Conservation (phyloP, 331 rosid genomes). For the Quercus tomentella region DNA sequence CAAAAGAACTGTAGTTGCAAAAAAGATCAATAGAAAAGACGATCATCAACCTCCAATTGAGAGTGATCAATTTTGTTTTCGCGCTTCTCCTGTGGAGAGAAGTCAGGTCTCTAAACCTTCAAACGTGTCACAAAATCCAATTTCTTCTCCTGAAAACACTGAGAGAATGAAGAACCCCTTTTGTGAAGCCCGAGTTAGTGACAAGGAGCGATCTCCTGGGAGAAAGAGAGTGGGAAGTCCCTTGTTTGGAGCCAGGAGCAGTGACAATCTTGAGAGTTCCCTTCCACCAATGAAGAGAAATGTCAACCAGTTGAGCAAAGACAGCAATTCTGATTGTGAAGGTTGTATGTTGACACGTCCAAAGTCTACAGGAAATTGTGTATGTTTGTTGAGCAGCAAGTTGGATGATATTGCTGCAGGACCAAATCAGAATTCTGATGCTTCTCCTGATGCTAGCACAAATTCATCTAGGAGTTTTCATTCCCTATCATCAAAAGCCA, state of each 20-base stretch:
- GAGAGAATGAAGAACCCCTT: slow-evolving; percentile 17
- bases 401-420: slow-evolving; percentile 8
- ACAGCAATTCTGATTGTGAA: slow-evolving; percentile 10
- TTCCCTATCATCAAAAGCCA: slow-evolving; percentile 18
- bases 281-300: slow-evolving; percentile 19
- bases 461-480: slow-evolving; percentile 20
- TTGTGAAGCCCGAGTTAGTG: slow-evolving; percentile 21
- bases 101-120: slow-evolving; percentile 11
- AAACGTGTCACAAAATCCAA: slow-evolving; percentile 14
- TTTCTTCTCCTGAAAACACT: slow-evolving; percentile 38
- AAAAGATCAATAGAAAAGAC: slow-evolving; percentile 31
- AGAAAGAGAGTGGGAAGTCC: slow-evolving; percentile 31
- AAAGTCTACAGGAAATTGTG: slow-evolving; percentile 3
- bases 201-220: slow-evolving; percentile 22
- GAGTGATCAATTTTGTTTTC: slow-evolving; percentile 20
- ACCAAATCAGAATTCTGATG: slow-evolving; percentile 11
- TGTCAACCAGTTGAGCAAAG: slow-evolving; percentile 17
- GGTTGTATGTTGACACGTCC: slow-evolving; percentile 14
- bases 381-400: slow-evolving; percentile 13
- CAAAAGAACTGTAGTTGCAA: slow-evolving; percentile 41
- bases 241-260: slow-evolving; percentile 16
- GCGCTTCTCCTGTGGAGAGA: slow-evolving; percentile 15
- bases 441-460: slow-evolving; percentile 9
- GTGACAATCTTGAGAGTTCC: slow-evolving; percentile 17
- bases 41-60: slow-evolving; percentile 13